Evolutionary conservation across 345 rosid species (phyloP).

Genomic region (Iberis pinnata): DNA sequence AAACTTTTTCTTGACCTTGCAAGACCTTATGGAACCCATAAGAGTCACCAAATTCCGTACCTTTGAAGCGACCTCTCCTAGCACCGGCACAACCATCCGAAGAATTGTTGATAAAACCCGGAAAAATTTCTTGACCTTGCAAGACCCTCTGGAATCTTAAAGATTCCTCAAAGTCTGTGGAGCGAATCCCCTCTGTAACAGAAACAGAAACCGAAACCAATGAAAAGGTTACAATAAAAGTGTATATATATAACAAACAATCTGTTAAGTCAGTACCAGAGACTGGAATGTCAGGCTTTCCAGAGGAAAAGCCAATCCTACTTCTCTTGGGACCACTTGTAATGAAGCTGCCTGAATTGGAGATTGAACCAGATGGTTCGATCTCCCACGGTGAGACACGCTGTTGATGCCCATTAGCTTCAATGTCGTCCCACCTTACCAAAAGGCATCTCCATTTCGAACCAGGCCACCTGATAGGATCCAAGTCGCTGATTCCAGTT

Average conservation of each 20-base stretch:
- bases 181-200: conserved; percentile 63
- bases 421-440: conserved; percentile 92
- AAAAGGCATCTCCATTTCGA: conserved; percentile 92
- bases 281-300: conserved; percentile 60
- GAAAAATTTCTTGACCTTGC: conserved; percentile 99
- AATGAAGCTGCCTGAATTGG: conserved; percentile 47
- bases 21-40: conserved; percentile 78
- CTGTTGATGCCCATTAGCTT: conserved; percentile 46
- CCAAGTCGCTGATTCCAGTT: conserved; percentile 70
- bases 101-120: conserved; percentile 43
- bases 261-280: conserved; percentile 39
- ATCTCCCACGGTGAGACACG: conserved; percentile 96
- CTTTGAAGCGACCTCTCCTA: conserved; percentile 35
- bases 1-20: conserved; percentile 98
- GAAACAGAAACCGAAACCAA: not conserved
- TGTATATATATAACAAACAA: not conserved
- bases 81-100: conserved; percentile 46
- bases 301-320: conserved; percentile 64
- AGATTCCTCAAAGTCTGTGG: conserved; percentile 86
- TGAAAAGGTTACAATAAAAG: not conserved
- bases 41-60: conserved; percentile 60
- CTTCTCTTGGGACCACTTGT: conserved; percentile 65
- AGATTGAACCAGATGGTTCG: conserved; percentile 58
- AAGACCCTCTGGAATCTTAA: conserved; percentile 96
- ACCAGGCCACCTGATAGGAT: conserved; percentile 87